Base-by-base conservation (phyloP, 345 rosid species). In the Salix suchowensis region DNA sequence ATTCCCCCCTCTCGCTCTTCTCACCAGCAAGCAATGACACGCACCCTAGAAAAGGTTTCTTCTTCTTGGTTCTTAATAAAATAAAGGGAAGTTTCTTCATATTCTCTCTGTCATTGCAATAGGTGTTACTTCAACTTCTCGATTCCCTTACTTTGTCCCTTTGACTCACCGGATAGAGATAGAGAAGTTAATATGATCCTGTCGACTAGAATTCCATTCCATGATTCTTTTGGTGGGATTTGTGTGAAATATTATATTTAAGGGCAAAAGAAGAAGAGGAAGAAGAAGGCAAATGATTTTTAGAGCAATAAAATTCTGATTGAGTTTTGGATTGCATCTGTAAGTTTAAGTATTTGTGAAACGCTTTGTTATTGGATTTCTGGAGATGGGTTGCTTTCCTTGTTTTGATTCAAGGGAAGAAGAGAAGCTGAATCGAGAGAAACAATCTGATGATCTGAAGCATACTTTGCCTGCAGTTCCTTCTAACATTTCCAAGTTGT, bases 361-460 rank as follows among this genome's bases (percentile, higher is more conserved):
- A 28, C 3, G 24, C 14, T 65, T 74, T 36, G 52, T 37, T 39
- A 66, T 80, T 74, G 81, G 37, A 73, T 81, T 80, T 21, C 60
- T 72, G 28, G 70, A 80, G 80, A 95, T 95, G 98, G 98, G 97
- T 77, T 95, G 98, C 82, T 95, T 93, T 86, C 81, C 98, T 52
- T 93, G 96, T 84, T 95, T 91, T 72, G 96, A 90, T 87, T 93
- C 98, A 28, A 90, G 84, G 88, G 92, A 93, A 76, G 98, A 86
- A 37, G 93, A 91, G 89, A 88, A 75, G 85, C 78, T 93, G 82
- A 91, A 91, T 84, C 89, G 87, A 34, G 88, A 78, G 12, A 89
- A 85, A 46, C 88, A 87, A 73, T 77, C 88, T 58, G 86, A 85
- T 79, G 87, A 74, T 87, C 91, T 82, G 52, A 90, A 85, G 71